phyloP scores from a whole-genome alignment of 805 yeast species.

The Metschnikowia noctiluminum region DNA sequence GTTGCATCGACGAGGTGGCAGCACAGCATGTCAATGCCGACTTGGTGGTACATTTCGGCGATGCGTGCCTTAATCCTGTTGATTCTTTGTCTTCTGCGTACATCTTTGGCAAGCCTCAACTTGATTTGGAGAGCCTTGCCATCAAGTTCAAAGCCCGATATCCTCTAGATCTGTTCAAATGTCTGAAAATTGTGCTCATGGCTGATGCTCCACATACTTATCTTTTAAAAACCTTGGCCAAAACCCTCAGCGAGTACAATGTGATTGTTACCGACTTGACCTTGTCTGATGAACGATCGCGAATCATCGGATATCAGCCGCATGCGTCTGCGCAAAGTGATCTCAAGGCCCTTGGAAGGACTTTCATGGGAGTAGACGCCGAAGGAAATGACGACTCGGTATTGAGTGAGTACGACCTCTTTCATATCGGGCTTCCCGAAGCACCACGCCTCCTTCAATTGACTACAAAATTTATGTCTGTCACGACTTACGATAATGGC shows the following conservation, averaged over 20 bases:
- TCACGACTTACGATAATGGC: constrained; percentile 49
- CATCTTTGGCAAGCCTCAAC: constrained; percentile 66
- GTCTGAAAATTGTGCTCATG: constrained; percentile 57
- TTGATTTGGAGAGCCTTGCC: constrained; percentile 42
- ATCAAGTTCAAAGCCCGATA: constrained; percentile 42
- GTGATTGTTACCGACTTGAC: constrained; percentile 33
- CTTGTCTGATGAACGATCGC: constrained; percentile 28
- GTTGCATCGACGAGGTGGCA: constrained; percentile 96
- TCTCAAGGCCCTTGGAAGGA: constrained; percentile 18
- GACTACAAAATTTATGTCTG: constrained; percentile 62
- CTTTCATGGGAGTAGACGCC: constrained; percentile 18
- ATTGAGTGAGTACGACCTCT: constrained; percentile 51
- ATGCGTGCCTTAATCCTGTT: constrained; percentile 84
- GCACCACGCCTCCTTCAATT: constrained; percentile 75
- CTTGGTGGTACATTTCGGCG: constrained; percentile 88
- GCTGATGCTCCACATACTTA: constrained; percentile 68
- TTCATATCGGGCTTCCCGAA: constrained; percentile 72
- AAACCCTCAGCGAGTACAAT: constrained; percentile 24
- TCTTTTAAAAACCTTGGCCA: constrained; percentile 40
- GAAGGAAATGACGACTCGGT: constrained; percentile 21
- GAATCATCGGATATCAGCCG: constrained; percentile 42
- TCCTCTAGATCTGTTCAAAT: constrained; percentile 24
- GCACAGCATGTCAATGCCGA: constrained; percentile 90
- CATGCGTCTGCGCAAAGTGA: background rate
- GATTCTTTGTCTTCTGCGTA: constrained; percentile 71